phyloP scores from a whole-genome alignment of 805 yeast species.

The Saturnispora quitensis region DNA sequence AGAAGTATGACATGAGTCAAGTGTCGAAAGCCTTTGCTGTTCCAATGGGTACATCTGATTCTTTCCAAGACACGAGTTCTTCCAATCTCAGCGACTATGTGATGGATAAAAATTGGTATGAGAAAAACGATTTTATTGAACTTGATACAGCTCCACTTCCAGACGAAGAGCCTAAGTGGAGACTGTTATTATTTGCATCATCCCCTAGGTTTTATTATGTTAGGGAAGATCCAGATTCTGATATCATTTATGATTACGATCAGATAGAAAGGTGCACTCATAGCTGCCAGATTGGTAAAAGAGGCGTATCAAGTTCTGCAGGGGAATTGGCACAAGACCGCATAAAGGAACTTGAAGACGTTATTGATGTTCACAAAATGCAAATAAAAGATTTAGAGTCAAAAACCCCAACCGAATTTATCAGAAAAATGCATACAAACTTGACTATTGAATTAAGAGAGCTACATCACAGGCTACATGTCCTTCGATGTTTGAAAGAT shows the following conservation, averaged over 20 bases:
- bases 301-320: constrained; percentile 50
- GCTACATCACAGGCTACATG: constrained; percentile 24
- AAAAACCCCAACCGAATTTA: constrained; percentile 7
- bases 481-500: constrained; percentile 18
- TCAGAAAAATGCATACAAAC: constrained; percentile 13
- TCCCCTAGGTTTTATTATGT: constrained; percentile 57
- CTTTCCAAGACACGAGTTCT: constrained; percentile 16
- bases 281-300: constrained; percentile 47
- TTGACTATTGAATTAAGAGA: constrained; percentile 23
- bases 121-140: constrained; percentile 67
- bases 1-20: constrained; percentile 37
- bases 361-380: constrained; percentile 26
- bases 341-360: constrained; percentile 30
- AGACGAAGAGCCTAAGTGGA: constrained; percentile 33
- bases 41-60: constrained; percentile 12
- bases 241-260: constrained; percentile 50
- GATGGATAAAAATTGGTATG: constrained; percentile 46
- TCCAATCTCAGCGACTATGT: constrained; percentile 12
- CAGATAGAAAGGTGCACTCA: constrained; percentile 48
- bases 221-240: constrained; percentile 38
- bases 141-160: constrained; percentile 41
- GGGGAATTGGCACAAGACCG: constrained; percentile 34
- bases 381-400: constrained; percentile 18
- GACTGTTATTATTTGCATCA: constrained; percentile 40
- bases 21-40: constrained; percentile 29